Evolutionary conservation across 2,329 filamentous ascomycete genomes (phyloP), one percentile per base, ranked within the genome.

Genomic region (Diaporthe humulicola): DNA sequence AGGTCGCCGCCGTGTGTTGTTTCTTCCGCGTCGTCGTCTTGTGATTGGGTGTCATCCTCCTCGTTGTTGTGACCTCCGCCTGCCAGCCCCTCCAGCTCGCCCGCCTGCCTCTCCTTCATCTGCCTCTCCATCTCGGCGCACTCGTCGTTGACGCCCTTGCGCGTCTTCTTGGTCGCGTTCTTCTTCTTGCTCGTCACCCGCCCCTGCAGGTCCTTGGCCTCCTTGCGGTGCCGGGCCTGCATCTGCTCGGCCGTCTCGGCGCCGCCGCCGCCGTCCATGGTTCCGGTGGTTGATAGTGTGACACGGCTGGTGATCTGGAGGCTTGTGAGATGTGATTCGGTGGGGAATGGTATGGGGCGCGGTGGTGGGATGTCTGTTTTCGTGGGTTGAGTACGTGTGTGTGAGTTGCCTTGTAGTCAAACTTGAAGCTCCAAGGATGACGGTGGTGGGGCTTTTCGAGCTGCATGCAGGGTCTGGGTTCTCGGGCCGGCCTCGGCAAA

Each of bases 101-200:
- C 86, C 15, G 87, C 89, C 73, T 97, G 94, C 77, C 89, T 87
- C 79, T 94, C 92, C 76, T 90, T 91, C 56, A 94, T 81, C 73
- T 90, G 85, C 10, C 90, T 86, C 82, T 96, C 94, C 77, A 95
- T 86, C 71, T 90, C 87, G 75, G 93, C 93, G 78, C 94, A 95
- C 81, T 96, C 94, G 70, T 93, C 88, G 54, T 93, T 95, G 80
- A 96, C 87, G 38, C 93, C 92, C 82, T 93, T 95, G 80, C 87
- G 91, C 79, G 89, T 96, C 91, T 92, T 95, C 86, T 98, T 99
- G 61, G 93, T 97, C 22, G 97, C 96, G 79, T 94, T 93, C 88
- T 98, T 98, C 88, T 98, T 99, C 89, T 98, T 98, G 85, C 93
- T 95, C 7, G 95, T 98, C 81, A 97, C 92, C 75, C 93, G 92